phyloP scores from a whole-genome alignment of 2,329 filamentous ascomycete genomes.

The Pseudofabraea citricarpa region DNA sequence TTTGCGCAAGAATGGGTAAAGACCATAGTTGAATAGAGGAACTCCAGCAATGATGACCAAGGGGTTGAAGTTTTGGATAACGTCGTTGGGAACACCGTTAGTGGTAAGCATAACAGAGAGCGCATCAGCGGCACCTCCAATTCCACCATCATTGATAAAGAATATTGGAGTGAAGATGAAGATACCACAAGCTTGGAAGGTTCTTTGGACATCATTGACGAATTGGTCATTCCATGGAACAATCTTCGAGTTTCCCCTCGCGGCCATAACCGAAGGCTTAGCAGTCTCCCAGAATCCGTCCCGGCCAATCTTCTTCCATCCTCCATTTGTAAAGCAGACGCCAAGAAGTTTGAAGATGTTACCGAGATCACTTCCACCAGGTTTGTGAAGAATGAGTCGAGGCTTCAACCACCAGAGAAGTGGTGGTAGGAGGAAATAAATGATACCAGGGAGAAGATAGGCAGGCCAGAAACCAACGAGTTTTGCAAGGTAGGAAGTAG shows the following conservation, averaged over 20 bases:
- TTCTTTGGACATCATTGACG: constrained; percentile 72
- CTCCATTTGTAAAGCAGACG: constrained; percentile 43
- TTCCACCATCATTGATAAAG: constrained; percentile 31
- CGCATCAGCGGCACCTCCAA: constrained; percentile 45
- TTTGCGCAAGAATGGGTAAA: constrained; percentile 66
- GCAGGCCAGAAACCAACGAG: constrained; percentile 46
- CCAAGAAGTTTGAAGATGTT: constrained; percentile 39
- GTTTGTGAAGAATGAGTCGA: constrained; percentile 38
- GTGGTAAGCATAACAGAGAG: constrained; percentile 57
- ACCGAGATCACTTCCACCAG: constrained; percentile 40
- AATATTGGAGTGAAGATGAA: constrained; percentile 51
- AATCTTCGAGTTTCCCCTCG: constrained; percentile 53
- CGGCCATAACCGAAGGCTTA: constrained; percentile 58
- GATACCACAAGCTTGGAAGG: constrained; percentile 63
- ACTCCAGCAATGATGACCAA: constrained; percentile 71
- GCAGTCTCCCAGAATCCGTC: constrained; percentile 59
- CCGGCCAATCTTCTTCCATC: constrained; percentile 60
- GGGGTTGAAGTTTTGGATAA: constrained; percentile 72
- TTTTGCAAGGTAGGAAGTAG: constrained; percentile 36
- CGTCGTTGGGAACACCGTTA: constrained; percentile 71
- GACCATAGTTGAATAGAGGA: constrained; percentile 59
- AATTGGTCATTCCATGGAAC: constrained; percentile 79
- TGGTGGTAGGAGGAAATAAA: constrained; percentile 57
- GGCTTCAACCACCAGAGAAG: constrained; percentile 39
- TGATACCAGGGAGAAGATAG: constrained; percentile 43